phyloP scores from a whole-genome alignment of 345 rosid species.

The sweet orange (Citrus sinensis) region DNA sequence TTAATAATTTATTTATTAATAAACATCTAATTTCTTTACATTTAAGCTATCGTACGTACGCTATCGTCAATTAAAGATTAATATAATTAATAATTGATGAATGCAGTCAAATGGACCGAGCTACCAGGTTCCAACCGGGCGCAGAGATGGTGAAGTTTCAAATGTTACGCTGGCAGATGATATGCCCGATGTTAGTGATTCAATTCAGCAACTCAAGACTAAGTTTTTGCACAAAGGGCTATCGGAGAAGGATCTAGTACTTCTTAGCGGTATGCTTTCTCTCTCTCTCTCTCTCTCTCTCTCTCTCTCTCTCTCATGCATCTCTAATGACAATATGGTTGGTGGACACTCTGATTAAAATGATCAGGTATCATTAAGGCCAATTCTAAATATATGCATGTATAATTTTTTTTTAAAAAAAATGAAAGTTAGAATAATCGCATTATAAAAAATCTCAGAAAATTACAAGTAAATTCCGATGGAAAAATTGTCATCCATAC shows the following conservation, averaged over 20 bases:
- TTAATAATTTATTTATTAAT: too few relatives aligned
- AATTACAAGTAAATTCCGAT: too few relatives aligned
- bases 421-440: too few relatives aligned
- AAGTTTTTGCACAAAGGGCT: slow-evolving; percentile 63
- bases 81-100: too few relatives aligned
- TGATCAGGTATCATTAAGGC: slow-evolving; percentile 3
- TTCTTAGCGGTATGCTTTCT: slow-evolving; percentile 53
- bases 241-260: slow-evolving; percentile 66
- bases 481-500: too few relatives aligned
- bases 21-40: too few relatives aligned
- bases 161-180: slow-evolving; percentile 41
- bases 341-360: slow-evolving; percentile 35
- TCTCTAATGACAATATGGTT: slow-evolving; percentile 27
- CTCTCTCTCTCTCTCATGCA: slow-evolving; percentile 33
- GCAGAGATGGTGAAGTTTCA: slow-evolving; percentile 71
- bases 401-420: too few relatives aligned
- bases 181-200: slow-evolving; percentile 67
- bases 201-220: slow-evolving; percentile 49
- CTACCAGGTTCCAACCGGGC: slow-evolving; percentile 67
- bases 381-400: too few relatives aligned
- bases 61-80: background rate
- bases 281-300: slow-evolving; percentile 25
- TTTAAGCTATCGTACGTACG: too few relatives aligned
- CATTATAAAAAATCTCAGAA: too few relatives aligned
- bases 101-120: slow-evolving; percentile 61